Base-by-base conservation (phyloP, 345 rosid species). In the Dimocarpus longan region DNA sequence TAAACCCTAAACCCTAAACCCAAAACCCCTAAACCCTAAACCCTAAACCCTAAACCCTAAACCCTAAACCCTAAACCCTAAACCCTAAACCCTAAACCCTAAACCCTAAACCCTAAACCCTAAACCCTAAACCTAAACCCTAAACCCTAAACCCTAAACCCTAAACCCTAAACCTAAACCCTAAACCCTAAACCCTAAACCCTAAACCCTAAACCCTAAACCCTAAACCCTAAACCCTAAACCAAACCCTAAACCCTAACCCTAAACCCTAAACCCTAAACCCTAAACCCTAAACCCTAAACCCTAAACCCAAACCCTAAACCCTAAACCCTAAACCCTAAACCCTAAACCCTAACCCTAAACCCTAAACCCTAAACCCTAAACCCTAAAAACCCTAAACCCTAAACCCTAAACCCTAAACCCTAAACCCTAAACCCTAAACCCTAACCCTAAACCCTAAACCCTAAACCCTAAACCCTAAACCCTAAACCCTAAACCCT, bases 251-350 rank as follows among this genome's bases (percentile, higher is more conserved):
- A n/a, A n/a, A 68, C 63, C 10, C 32, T 60, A 66, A n/a, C 54
- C 68, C 63, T 32, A 60, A 74, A 66, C 68, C 68, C 63, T 32
- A 32, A 74, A 66, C 77, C 46, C n/a, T 28, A 60, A 74, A 66
- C 77, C 77, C 43, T 32, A 42, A 59, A 74, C 54, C 77, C 68
- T 60, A 40, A 74, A 74, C 50, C 77, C 68, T 60, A 40, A 74
- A 62, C 68, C 77, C 68, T 42, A 40, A 74, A 74, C 77, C 68
- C 56, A 62, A 74, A 60, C 77, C 77, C 69, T 54, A 56, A 73
- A 54, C 76, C 76, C 66, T 54, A 73, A 73, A 52, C 76, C 76
- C 66, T 54, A 73, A 73, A 54, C 76, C 76, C 66, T 54, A 73
- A 73, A 54, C 76, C 76, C 66, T 54, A 73, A 73, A 54, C n/a